Evolutionary conservation across 768 basidiomycete species (phyloP).

Genomic region (Amanita thiersii): DNA sequence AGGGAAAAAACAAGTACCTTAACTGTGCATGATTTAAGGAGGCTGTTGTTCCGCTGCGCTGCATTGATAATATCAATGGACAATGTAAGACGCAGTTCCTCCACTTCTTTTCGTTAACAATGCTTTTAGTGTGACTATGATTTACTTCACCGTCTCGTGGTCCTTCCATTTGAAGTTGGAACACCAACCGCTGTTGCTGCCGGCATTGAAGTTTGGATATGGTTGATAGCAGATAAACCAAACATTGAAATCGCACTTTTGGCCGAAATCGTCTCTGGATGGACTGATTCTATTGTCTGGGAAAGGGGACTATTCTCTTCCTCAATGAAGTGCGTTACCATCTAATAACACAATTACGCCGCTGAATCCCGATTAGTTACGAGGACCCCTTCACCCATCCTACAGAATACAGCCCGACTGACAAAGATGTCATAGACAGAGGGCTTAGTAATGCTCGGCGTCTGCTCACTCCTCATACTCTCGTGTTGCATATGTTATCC

Average conservation of each 20-base stretch:
- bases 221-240: conserved; percentile 85
- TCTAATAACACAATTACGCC: background rate
- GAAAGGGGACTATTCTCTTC: conserved; percentile 80
- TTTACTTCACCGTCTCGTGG: conserved; percentile 79
- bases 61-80: conserved; percentile 66
- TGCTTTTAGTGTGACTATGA: conserved; percentile 67
- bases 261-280: conserved; percentile 79
- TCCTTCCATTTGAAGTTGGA: conserved; percentile 82
- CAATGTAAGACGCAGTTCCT: conserved; percentile 32
- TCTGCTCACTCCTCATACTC: conserved; percentile 72
- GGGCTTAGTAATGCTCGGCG: conserved; percentile 62
- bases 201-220: conserved; percentile 93
- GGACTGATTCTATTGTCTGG: conserved; percentile 74
- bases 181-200: conserved; percentile 80
- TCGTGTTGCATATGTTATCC: conserved; percentile 81
- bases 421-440: conserved; percentile 76
- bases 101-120: background rate
- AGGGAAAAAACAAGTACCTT: conserved; percentile 63
- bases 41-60: conserved; percentile 81
- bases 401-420: conserved; percentile 84
- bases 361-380: conserved; percentile 43
- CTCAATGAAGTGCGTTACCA: conserved; percentile 59
- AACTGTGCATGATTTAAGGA: conserved; percentile 75
- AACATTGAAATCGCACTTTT: conserved; percentile 77
- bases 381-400: conserved; percentile 83